Evolutionary conservation across 2,329 filamentous ascomycete genomes (phyloP).

Genomic region (Phialophora expanda): DNA sequence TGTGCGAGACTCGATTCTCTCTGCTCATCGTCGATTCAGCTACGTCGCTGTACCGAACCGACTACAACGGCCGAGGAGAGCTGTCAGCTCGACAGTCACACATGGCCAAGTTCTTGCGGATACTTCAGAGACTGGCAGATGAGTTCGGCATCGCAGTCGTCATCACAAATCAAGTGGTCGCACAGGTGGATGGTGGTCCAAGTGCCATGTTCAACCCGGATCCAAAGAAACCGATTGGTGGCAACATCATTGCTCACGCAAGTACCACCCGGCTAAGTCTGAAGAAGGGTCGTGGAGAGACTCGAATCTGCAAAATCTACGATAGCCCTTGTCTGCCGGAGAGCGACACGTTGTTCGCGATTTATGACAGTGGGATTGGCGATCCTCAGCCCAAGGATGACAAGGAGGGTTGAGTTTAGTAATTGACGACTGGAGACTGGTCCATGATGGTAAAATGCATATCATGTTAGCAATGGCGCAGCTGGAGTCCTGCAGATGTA

Average conservation of each 20-base stretch:
- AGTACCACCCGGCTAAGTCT: conserved; percentile 92
- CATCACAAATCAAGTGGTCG: conserved; percentile 98
- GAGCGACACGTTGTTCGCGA: conserved; percentile 95
- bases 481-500: background rate
- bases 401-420: conserved; percentile 62
- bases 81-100: conserved; percentile 82
- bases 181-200: conserved; percentile 94
- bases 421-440: conserved; percentile 1
- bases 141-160: conserved; percentile 96
- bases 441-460: background rate
- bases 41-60: conserved; percentile 91
- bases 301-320: conserved; percentile 97
- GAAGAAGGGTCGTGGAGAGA: conserved; percentile 95
- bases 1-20: conserved; percentile 98
- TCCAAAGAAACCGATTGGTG: conserved; percentile 98
- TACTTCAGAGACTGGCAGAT: conserved; percentile 60
- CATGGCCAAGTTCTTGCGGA: conserved; percentile 57
- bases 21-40: conserved; percentile 95
- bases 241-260: conserved; percentile 97
- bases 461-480: conserved; percentile 9
- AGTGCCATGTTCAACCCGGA: conserved; percentile 99
- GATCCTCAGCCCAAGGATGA: conserved; percentile 97
- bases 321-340: conserved; percentile 97
- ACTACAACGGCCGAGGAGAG: conserved; percentile 96
- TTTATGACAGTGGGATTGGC: conserved; percentile 94